These are phyloP conservation scores for Coniella vitis DNA, from an alignment of 2,329 filamentous ascomycete genomes.

Conservation along the genomic window DNA sequence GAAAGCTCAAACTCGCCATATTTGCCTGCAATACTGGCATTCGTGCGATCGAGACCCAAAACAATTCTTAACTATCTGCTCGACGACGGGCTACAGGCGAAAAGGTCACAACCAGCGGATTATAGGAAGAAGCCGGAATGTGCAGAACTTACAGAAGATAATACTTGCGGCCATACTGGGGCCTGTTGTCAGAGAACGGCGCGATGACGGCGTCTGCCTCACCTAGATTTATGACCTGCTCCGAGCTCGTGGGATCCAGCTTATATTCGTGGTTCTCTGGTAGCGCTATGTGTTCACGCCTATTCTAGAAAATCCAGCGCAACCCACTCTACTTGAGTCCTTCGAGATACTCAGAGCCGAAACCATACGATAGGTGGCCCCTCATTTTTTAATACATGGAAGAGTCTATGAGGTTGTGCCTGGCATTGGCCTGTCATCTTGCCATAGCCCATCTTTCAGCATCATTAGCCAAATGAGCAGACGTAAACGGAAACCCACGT, in stretches of 20 bases:
- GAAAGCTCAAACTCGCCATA: slow-evolving; percentile 3
- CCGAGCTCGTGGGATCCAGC: slow-evolving; percentile 28
- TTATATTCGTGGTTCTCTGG: slow-evolving; percentile 19
- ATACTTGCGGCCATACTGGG: no score
- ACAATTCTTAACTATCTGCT: slow-evolving; percentile 15
- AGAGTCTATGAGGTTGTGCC: no score
- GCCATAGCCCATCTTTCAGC: slow-evolving; percentile 24
- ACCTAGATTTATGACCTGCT: slow-evolving; percentile 19
- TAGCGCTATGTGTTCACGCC: slow-evolving; percentile 4
- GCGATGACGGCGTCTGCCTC: slow-evolving; percentile 16
- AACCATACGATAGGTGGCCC: slow-evolving; percentile 13
- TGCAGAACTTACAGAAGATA: no score
- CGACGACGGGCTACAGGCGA: slow-evolving; percentile 14
- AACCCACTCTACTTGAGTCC: no score
- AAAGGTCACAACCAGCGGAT: not conserved
- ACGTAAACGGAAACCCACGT: slow-evolving; percentile 36
- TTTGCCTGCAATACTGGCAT: slow-evolving; percentile 5
- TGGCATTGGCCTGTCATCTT: slow-evolving; percentile 7
- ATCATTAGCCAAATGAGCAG: slow-evolving; percentile 31
- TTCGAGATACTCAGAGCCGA: slow-evolving; percentile 5
- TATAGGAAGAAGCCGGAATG: no score
- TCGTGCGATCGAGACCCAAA: slow-evolving; percentile 6
- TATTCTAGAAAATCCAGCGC: slow-evolving; percentile 10
- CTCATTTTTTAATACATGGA: no score
- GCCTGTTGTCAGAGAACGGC: no score